Evolutionary conservation across 805 yeast species (phyloP).

Genomic region (Saturnispora bothae): DNA sequence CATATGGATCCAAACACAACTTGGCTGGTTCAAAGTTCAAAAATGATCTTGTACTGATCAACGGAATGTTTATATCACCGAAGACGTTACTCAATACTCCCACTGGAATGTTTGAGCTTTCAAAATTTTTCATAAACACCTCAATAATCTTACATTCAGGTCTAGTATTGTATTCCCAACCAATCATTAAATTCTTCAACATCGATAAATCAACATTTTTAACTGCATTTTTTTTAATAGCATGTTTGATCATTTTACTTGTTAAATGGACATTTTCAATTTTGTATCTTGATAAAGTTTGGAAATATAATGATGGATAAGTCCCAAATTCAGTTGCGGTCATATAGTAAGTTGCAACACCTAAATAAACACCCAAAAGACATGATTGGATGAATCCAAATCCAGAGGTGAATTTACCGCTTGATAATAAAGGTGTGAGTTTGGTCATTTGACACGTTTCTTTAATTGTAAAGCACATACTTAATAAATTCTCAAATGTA

Average conservation of each 20-base stretch:
- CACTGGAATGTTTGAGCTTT: conserved; percentile 51
- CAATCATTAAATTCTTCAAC: conserved; percentile 74
- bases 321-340: conserved; percentile 69
- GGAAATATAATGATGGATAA: conserved; percentile 61
- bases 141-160: conserved; percentile 55
- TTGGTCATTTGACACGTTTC: conserved; percentile 82
- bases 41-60: conserved; percentile 77
- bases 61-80: conserved; percentile 70
- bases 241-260: conserved; percentile 70
- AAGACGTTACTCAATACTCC: conserved; percentile 70
- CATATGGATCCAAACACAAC: conserved; percentile 75
- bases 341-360: conserved; percentile 73
- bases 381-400: conserved; percentile 84
- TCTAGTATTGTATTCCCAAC: conserved; percentile 43
- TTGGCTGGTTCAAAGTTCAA: conserved; percentile 83
- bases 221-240: conserved; percentile 32
- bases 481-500: conserved; percentile 55
- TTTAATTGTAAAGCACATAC: conserved; percentile 78
- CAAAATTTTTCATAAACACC: conserved; percentile 50
- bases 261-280: conserved; percentile 83
- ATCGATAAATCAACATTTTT: conserved; percentile 6
- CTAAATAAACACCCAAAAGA: conserved; percentile 74
- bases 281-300: conserved; percentile 61
- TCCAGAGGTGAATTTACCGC: conserved; percentile 77
- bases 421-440: conserved; percentile 65